These are phyloP conservation scores for Verticillium albo-atrum DNA, from an alignment of 2,329 filamentous ascomycete species.

Conservation along the genomic window DNA sequence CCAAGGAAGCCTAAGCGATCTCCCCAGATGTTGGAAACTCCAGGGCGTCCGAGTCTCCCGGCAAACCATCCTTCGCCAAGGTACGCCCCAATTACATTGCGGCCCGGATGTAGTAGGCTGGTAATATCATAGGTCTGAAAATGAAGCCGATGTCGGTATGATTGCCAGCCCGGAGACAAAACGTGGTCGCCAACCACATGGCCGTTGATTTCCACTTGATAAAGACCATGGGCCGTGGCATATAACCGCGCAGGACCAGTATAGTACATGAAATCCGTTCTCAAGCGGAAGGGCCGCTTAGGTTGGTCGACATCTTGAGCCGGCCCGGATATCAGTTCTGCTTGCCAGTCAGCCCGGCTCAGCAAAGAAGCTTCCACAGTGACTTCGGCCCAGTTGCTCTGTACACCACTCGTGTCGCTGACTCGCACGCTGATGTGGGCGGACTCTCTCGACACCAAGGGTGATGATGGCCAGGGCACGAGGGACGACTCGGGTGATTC, in stretches of 20 bases:
- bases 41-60: constrained; percentile 26
- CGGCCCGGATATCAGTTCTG: neutral
- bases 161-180: constrained; percentile 47
- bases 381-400: constrained; percentile 4
- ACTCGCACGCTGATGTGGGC: constrained; percentile 2
- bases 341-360: neutral
- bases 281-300: constrained; percentile 27
- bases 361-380: constrained; percentile 18
- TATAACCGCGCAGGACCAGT: constrained; percentile 36
- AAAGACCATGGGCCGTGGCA: constrained; percentile 39
- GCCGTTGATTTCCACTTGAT: constrained; percentile 42
- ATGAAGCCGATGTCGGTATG: constrained; percentile 41
- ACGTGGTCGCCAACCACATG: constrained; percentile 29
- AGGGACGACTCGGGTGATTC: constrained; percentile 4
- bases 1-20: constrained; percentile 1
- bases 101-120: constrained; percentile 25
- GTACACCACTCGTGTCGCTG: constrained; percentile 1
- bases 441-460: constrained; percentile 3
- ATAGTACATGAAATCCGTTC: constrained; percentile 24
- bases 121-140: constrained; percentile 51
- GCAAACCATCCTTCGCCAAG: constrained; percentile 50
- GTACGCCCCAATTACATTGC: constrained; percentile 36
- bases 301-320: neutral
- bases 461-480: constrained; percentile 6
- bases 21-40: constrained; percentile 2